phyloP scores from a whole-genome alignment of 2,329 filamentous ascomycete genomes.

The Fusarium annulatum region DNA sequence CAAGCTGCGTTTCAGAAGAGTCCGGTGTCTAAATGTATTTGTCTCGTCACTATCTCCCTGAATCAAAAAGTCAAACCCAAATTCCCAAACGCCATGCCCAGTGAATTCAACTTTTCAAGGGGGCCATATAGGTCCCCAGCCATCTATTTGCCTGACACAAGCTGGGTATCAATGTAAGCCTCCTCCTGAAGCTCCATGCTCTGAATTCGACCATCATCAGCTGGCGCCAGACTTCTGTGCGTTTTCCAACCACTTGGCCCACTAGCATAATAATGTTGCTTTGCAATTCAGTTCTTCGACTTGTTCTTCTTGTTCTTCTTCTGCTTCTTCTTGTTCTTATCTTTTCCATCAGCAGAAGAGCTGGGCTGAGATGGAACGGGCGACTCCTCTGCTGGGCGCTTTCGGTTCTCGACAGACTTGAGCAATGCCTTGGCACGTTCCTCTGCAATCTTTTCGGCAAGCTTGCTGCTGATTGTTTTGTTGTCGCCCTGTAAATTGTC shows the following conservation, averaged over 20 bases:
- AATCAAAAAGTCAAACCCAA: neutral
- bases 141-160: neutral
- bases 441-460: constrained; percentile 67
- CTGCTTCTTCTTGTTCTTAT: constrained; percentile 49
- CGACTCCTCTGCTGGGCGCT: constrained; percentile 54
- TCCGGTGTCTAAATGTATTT: neutral
- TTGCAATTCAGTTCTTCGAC: constrained; percentile 38
- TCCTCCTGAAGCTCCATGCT: neutral
- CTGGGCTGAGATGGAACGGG: constrained; percentile 39
- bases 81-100: constrained; percentile 30
- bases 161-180: constrained; percentile 24
- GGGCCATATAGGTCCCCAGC: neutral
- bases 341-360: constrained; percentile 29
- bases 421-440: constrained; percentile 65
- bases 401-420: constrained; percentile 58
- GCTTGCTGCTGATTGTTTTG: constrained; percentile 61
- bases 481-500: constrained; percentile 57
- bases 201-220: neutral
- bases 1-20: constrained; percentile 1
- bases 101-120: constrained; percentile 14
- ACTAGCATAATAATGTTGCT: neutral
- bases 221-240: neutral
- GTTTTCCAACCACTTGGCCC: neutral
- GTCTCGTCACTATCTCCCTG: neutral
- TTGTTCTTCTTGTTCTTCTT: constrained; percentile 50